Evolutionary conservation across 2,329 filamentous ascomycete species (phyloP), one percentile per base, ranked within the genome.

Genomic region (Fusarium drepaniforme): DNA sequence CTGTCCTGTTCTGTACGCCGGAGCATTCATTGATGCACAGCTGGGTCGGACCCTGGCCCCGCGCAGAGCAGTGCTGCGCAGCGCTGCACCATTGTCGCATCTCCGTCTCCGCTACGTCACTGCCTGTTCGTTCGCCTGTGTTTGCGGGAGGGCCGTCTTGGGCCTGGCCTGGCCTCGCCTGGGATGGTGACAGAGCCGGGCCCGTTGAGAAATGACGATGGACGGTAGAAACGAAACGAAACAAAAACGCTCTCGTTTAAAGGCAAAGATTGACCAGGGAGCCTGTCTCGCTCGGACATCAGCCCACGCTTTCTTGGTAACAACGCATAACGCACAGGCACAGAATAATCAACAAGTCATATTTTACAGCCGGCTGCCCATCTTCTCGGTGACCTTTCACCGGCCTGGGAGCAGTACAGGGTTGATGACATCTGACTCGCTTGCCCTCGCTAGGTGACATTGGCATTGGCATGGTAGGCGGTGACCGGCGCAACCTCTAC

Each of bases 141-240:
- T 75, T 66, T 64, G 72, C 72, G 66, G 72, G 72, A 70, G 70
- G 60, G 44, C 56, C 63, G 66, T 64, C 68, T 53, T 62, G 21
- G 64, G 64, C 59, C 62, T 53, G 63, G 56, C 40, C 38, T 46
- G 44, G 44, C 44, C 15, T 49, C 23, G 64, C 49, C 66, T 53
- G 63, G 56, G 64, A 42, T 38, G 42, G 40, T 51, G 56, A 62
- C n/a, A 56, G 53, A 61, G 40, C 69, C 72, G 44, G 72, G 64
- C 56, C 38, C 28, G 23, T 25, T 42, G 25, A 53, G 59, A 64
- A 46, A 63, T 51, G 42, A 71, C 42, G 51, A 67, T 61, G 60
- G 68, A 46, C 63, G 28, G 33, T 21, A 42, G 62, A 71, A 75
- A 75, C 72, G 49, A 75, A 74, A 72, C 72, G 68, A 75, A 75